These are phyloP conservation scores for Rhinocladiella similis DNA, from an alignment of 2,329 filamentous ascomycete genomes.

Conservation along the genomic window DNA sequence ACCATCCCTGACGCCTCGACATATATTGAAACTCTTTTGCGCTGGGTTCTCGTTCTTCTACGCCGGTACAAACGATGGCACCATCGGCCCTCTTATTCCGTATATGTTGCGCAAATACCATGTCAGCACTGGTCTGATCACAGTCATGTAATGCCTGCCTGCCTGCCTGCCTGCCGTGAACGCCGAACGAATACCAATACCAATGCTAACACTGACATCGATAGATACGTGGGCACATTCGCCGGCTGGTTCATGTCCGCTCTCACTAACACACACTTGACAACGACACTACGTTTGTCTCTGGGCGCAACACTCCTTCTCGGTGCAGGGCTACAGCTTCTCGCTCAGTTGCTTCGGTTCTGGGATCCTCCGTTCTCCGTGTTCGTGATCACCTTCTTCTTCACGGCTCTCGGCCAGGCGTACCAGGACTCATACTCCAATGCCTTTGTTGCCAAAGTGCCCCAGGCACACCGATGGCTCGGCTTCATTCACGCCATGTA, in stretches of 20 bases:
- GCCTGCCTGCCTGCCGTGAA: too few relatives aligned
- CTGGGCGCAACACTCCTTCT: constrained; percentile 58
- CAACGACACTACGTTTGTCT: constrained; percentile 47
- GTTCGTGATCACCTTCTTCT: constrained; percentile 33
- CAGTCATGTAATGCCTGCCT: constrained; percentile 44
- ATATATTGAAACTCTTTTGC: constrained; percentile 51
- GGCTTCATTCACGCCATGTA: constrained; percentile 72
- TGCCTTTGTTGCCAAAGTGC: constrained; percentile 48
- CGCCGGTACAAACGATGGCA: constrained; percentile 65
- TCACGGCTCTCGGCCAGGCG: constrained; percentile 38
- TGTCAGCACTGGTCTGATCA: constrained; percentile 54
- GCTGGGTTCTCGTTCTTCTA: constrained; percentile 65
- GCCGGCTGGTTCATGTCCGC: constrained; percentile 62
- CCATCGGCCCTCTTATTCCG: constrained; percentile 62
- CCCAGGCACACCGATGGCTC: constrained; percentile 65
- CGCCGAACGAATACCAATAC: constrained; percentile 1
- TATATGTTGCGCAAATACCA: constrained; percentile 60
- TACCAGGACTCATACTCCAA: constrained; percentile 36
- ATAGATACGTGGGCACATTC: constrained; percentile 58
- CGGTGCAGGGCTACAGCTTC: constrained; percentile 56
- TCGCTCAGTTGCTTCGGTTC: constrained; percentile 38
- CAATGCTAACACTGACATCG: too few relatives aligned
- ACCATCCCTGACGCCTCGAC: constrained; percentile 3
- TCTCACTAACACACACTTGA: constrained; percentile 55
- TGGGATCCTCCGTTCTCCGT: constrained; percentile 41